Base-by-base conservation (phyloP, 495 filamentous ascomycete species). In the Rusavskia elegans region DNA sequence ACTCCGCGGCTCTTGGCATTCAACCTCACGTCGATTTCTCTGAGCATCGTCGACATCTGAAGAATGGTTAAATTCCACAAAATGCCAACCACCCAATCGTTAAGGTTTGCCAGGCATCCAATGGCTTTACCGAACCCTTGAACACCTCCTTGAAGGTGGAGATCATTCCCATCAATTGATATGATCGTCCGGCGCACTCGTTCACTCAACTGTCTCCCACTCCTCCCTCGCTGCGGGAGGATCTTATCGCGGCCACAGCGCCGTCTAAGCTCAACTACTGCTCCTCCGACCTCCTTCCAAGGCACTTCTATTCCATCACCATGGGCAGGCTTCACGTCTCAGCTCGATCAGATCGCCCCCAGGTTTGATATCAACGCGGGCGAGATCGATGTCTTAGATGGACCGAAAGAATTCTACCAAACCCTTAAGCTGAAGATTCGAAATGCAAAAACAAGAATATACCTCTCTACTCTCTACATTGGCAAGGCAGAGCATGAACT, bases 381-480 rank as follows among this genome's bases (percentile, higher is more conserved):
- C n/a, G 76, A 87, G 56, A 81, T 99, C 45, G 69, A 75, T 14
- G 84, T 99, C 37, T 58, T 99, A 14, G 77, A 81, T 53, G 81
- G 82, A 1, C 93, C 92, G 5, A 65, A 69, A 21, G 83, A 85
- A 52, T 99, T 99, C 66, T 97, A 95, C 60, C 78, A 82, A 42
- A 84, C 82, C 6, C 69, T 99, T 49, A 95, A 95, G 84, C 62
- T 69, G 53, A 93, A 87, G 70, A 96, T 99, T 58, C 74, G 74
- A 36, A 77, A 76, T 54, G 92, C 92, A 3, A 77, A 84, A 59
- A 67, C 70, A 45, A 77, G 87, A 55, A 82, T 99, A 59, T 99
- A 89, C 64, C 71, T 99, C 48, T 93, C 87, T 19, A 97, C 92
- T 0, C 71, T 99, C 30, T 99, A 99, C 61, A 89, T 99, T 60